A percentile compares a stretch with the other conserved stretches of the same genome.
Evolutionary conservation across 257 asterid species (phyloP).

Genomic region (Penstemon barbatus): DNA sequence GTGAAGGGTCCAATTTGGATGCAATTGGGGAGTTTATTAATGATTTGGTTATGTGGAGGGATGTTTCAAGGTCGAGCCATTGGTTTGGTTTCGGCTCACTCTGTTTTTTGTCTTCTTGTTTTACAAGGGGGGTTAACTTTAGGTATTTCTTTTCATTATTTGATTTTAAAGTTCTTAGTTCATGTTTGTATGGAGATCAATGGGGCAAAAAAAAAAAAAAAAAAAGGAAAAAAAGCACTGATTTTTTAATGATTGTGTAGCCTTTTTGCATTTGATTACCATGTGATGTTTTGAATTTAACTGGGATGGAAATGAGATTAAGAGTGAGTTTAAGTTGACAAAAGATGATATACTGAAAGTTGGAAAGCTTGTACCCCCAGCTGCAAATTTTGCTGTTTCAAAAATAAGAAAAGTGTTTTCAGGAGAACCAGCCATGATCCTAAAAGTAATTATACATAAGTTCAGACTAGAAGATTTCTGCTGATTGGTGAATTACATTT

Average conservation of each 20-base stretch:
- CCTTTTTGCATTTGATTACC: constrained; percentile 74
- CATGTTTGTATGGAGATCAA: background rate
- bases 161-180: background rate
- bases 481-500: no score
- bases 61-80: no score
- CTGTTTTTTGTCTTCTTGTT: no score
- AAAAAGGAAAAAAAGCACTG: background rate
- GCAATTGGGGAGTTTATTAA: no score
- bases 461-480: no score
- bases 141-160: constrained; percentile 47
- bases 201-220: no score
- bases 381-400: constrained; percentile 66
- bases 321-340: constrained; percentile 51
- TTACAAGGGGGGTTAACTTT: constrained; percentile 49
- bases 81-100: no score
- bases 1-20: constrained; percentile 32
- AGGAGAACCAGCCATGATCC: constrained; percentile 91
- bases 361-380: constrained; percentile 70
- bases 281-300: constrained; percentile 52
- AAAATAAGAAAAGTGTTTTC: constrained; percentile 65
- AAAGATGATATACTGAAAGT: constrained; percentile 74
- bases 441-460: constrained; percentile 47
- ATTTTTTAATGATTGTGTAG: constrained; percentile 41
- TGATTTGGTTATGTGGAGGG: no score
- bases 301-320: constrained; percentile 47